Evolutionary conservation across 768 basidiomycete genomes (phyloP).

Genomic region (Tremella fuciformis): DNA sequence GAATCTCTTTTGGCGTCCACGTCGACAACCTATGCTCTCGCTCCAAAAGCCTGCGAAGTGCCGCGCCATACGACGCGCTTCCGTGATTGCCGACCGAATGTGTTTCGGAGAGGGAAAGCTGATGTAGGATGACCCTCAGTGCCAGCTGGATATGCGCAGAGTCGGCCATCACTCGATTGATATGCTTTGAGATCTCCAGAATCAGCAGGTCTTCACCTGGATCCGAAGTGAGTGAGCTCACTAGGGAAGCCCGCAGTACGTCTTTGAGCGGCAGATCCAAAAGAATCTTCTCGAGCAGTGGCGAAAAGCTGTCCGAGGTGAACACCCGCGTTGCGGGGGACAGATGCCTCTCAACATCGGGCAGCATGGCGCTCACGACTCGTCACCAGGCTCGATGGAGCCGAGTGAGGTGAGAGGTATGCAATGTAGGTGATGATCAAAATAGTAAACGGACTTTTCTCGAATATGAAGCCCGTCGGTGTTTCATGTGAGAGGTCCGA

Average conservation of each 20-base stretch:
- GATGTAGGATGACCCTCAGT: neutral
- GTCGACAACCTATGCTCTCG: neutral
- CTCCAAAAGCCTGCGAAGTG: neutral
- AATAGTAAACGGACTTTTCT: too few species aligned
- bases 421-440: too few species aligned
- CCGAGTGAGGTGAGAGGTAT: too few species aligned
- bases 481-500: too few species aligned
- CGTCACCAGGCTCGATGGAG: too few species aligned
- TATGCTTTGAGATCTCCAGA: neutral
- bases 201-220: neutral
- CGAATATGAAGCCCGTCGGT: too few species aligned
- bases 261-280: neutral
- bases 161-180: conserved; percentile 1
- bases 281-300: neutral
- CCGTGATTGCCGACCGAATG: neutral
- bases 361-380: too few species aligned
- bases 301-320: neutral
- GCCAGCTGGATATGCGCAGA: neutral
- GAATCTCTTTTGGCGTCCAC: conserved; percentile 2
- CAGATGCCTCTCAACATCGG: too few species aligned
- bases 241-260: too few species aligned
- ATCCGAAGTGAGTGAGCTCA: too few species aligned
- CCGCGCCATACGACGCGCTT: neutral
- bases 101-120: neutral
- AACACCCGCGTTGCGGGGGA: neutral